Evolutionary conservation across 768 basidiomycete species (phyloP), one percentile per base, ranked within the genome.

Genomic region (Cystofilobasidium macerans): DNA sequence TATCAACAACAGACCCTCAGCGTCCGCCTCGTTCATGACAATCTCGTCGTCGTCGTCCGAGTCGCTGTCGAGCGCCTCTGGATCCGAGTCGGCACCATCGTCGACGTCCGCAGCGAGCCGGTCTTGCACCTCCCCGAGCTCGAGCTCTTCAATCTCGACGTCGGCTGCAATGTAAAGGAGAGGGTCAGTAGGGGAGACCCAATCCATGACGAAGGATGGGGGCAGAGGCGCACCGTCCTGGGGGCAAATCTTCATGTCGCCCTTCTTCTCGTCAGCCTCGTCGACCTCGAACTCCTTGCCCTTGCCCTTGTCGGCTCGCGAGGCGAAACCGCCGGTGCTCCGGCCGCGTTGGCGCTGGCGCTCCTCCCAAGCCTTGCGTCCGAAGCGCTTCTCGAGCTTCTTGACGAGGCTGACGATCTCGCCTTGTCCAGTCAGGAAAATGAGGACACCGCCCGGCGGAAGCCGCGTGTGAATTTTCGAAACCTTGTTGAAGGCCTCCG

Each of bases 371-470:
- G 84, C 84, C 72, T 83, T 85, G 63, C 74, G 73, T 1, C 90
- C 84, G 72, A 87, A 97, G 72, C 80, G 84, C 53, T 83, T 82
- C 72, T 93, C 87, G 60, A 99, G 76, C 72, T 84, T 86, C 71
- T 83, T 81, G 74, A 89, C 93, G 2, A 95, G 83, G 3, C 86
- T 86, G 18, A 80, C 80, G 71, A 99, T 98, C 77, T 99, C 95
- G 69, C 89, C 88, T 76, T 97, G 94, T 26, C 95, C 95, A 0
- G 95, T 98, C 69, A 98, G 78, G 75, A 95, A 95, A 57, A 94
- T 84, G 57, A 99, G 80, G 40, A 99, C 86, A 4, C 93, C 95
- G 0, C 95, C 95, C 0, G 88, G 84, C 2, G 95, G 95, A 24
- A 99, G 78, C 22, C 90, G 84, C 20, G 87, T 82, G 75, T 99